Percentiles rank a stretch among this genome's conserved stretches.
These are phyloP conservation scores for Naganishia kalamii DNA, from an alignment of 768 basidiomycete species.

Conservation along the genomic window DNA sequence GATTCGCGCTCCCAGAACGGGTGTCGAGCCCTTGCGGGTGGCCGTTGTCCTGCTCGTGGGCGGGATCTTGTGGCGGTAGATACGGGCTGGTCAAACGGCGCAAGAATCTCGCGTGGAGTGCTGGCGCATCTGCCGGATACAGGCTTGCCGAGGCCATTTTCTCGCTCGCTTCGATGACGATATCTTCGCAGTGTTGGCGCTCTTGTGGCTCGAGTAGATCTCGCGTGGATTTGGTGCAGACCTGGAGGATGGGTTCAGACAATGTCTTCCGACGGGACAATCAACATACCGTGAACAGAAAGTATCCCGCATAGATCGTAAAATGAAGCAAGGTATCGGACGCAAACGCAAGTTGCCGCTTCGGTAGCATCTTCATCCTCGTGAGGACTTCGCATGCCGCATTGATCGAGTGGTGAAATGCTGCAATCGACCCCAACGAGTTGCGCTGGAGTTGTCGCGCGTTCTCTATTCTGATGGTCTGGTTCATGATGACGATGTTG, in stretches of 20 bases:
- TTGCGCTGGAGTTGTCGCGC: slow-evolving; percentile 25
- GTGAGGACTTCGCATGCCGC: slow-evolving; percentile 27
- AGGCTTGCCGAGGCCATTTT: slow-evolving; percentile 25
- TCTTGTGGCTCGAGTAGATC: slow-evolving; percentile 25
- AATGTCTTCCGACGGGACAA: neutral
- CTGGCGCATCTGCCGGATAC: slow-evolving; percentile 29
- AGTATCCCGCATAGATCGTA: slow-evolving; percentile 30
- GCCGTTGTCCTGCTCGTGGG: neutral
- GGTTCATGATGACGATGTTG: slow-evolving; percentile 31
- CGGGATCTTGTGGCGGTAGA: neutral
- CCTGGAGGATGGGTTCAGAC: slow-evolving; percentile 21
- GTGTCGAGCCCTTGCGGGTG: neutral
- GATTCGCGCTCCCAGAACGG: neutral
- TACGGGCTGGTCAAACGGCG: slow-evolving; percentile 15
- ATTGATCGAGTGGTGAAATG: slow-evolving; percentile 29
- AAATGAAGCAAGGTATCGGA: slow-evolving; percentile 33
- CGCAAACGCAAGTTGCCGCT: slow-evolving; percentile 25
- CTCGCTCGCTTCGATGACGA: slow-evolving; percentile 29
- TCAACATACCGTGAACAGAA: slow-evolving; percentile 27
- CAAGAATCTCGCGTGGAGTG: slow-evolving; percentile 29
- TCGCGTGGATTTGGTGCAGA: slow-evolving; percentile 9
- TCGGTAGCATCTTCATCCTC: slow-evolving; percentile 24
- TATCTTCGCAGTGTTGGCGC: slow-evolving; percentile 27
- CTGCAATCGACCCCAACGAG: slow-evolving; percentile 25
- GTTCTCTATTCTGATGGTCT: slow-evolving; percentile 25